These are phyloP conservation scores for Dichotomocladium elegans DNA, from an alignment of 371 early-diverging fungal species.

Conservation along the genomic window DNA sequence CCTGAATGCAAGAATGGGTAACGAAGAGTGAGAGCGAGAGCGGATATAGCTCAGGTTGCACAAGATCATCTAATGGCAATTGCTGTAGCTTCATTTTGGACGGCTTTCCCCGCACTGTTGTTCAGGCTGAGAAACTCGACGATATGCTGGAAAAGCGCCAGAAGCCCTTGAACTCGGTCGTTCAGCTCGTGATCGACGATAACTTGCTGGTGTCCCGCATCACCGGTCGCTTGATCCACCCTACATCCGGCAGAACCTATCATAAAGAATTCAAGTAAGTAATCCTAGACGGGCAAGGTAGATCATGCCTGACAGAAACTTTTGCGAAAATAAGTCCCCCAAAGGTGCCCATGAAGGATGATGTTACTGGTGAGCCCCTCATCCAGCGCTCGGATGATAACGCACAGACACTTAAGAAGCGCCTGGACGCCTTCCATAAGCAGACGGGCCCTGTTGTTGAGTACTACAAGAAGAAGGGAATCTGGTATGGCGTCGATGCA, in stretches of 20 bases:
- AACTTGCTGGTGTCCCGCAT: conserved; percentile 91
- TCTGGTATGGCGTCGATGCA: conserved; percentile 92
- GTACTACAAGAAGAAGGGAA: conserved; percentile 93
- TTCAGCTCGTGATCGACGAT: conserved; percentile 95
- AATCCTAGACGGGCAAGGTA: too few species aligned
- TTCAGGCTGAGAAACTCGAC: conserved; percentile 98
- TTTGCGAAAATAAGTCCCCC: conserved; percentile 86
- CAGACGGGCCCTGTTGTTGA: conserved; percentile 96
- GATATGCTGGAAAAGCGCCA: conserved; percentile 83
- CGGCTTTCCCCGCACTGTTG: conserved; percentile 99
- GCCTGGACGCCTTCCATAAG: conserved; percentile 92
- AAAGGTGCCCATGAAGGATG: conserved; percentile 88
- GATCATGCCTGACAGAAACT: too few species aligned
- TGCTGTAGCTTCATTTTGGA: conserved; percentile 92
- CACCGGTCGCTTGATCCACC: conserved; percentile 94
- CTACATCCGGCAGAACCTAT: conserved; percentile 94
- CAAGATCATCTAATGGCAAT: background rate
- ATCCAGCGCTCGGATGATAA: conserved; percentile 98
- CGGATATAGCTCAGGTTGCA: background rate
- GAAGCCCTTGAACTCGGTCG: conserved; percentile 84
- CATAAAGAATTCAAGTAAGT: conserved; percentile 88
- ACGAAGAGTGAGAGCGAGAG: background rate
- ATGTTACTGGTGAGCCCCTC: conserved; percentile 95
- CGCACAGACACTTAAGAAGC: conserved; percentile 89
- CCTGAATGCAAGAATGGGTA: conserved; percentile 89